Evolutionary conservation across 345 rosid genomes (phyloP), one percentile per base, ranked within the genome.

Genomic region (Durio zibethinus): DNA sequence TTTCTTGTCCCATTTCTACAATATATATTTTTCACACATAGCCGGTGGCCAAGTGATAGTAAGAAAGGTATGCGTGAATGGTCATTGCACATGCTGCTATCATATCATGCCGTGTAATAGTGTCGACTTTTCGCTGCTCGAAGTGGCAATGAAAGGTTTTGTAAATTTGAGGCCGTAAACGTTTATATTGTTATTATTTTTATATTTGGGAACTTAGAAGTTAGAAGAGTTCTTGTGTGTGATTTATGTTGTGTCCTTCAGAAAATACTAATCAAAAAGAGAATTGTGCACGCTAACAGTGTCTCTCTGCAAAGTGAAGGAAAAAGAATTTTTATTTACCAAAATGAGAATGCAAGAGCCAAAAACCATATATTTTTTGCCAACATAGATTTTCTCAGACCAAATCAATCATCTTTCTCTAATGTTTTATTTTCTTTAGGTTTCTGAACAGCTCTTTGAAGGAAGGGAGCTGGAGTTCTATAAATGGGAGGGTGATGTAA

Each of bases 1-100:
- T 84, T 93, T 93, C 83, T 88, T 95, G 33, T 82, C 88, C 83
- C 97, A 95, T 88, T 93, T 89, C 84, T 95, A 93, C 88, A 95
- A 84, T 78, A 89, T 95, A 73, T 93, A 93, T 81, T 95, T 95
- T 79, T 90, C 98, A 0, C 99, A 95, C 74, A 87, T 92, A 78
- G 93, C 92, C 12, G 98, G 94, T 31, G 94, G 98, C 81, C 93
- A 90, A 81, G 98, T 90, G 79, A 89, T 95, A 3, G 82, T 72
- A 61, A 91, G 80, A 79, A 83, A 88, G 96, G 99, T 95, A 56
- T 20, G 77, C 45, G 18, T 16, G 33, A 0, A 62, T 45, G n/a
- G 20, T 70, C 36, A 68, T 59, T 78, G 38, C 14, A 23, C 42
- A 52, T 21, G 74, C 73, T 52, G 54, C 67, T 18, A 21, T 27